A percentile compares a stretch with the other conserved stretches of the same genome.
These are phyloP conservation scores for Mycosphaerella sp. DNA, from an alignment of 2,329 filamentous ascomycete species.

Conservation along the genomic window DNA sequence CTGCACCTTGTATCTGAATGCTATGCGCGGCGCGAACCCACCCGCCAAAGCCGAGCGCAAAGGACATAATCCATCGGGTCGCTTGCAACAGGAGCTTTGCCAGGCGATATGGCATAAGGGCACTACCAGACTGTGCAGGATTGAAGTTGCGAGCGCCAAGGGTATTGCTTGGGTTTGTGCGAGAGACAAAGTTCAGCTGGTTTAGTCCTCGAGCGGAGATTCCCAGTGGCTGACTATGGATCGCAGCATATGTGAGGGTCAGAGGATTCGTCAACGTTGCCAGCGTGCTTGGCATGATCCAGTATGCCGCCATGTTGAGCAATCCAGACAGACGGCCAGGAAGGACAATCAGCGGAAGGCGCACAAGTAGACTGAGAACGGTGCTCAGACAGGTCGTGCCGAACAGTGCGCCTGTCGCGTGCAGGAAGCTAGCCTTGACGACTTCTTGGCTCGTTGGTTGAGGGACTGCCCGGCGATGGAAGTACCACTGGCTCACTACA, in stretches of 20 bases:
- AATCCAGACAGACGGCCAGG: constrained; percentile 67
- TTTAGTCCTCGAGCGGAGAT: constrained; percentile 72
- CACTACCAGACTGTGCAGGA: constrained; percentile 32
- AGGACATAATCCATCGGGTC: constrained; percentile 83
- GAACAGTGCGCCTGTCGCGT: constrained; percentile 80
- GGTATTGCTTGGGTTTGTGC: constrained; percentile 67
- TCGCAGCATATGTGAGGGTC: constrained; percentile 85
- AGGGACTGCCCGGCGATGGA: constrained; percentile 79
- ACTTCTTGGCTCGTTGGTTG: constrained; percentile 72
- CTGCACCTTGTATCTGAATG: constrained; percentile 55
- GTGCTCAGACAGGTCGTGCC: constrained; percentile 89
- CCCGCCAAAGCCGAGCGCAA: constrained; percentile 85
- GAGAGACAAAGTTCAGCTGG: constrained; percentile 73
- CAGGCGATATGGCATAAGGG: constrained; percentile 65
- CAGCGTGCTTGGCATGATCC: constrained; percentile 77
- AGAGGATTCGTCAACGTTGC: constrained; percentile 83
- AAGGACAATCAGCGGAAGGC: constrained; percentile 77
- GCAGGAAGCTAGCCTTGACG: constrained; percentile 72
- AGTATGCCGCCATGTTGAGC: constrained; percentile 65
- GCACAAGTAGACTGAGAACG: constrained; percentile 69
- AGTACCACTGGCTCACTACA: constrained; percentile 98
- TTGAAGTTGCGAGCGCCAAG: constrained; percentile 36
- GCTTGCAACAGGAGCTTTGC: constrained; percentile 89
- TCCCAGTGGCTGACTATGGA: constrained; percentile 79
- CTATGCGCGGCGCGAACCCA: constrained; percentile 90